A percentile compares a stretch with the other conserved stretches of the same genome.
Conservation (phyloP, 352 stramenopile species). For the Globisporangium cederbergense region DNA sequence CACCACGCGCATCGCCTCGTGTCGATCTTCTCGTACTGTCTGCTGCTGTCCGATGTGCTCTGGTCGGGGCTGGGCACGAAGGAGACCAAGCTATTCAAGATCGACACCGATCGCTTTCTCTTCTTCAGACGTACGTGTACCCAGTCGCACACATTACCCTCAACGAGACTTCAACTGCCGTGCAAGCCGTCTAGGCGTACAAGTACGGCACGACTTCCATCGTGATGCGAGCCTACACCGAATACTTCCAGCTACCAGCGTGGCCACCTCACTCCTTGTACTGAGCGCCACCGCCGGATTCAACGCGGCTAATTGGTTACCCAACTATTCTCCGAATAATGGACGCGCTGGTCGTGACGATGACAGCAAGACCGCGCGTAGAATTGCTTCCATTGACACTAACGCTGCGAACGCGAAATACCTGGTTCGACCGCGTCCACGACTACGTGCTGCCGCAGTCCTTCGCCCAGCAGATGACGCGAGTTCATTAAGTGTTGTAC, state of each 20-base stretch:
- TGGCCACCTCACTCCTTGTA: slow-evolving; percentile 21
- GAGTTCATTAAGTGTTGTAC: slow-evolving; percentile 17
- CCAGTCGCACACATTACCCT: background rate
- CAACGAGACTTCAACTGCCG: background rate
- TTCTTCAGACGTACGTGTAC: slow-evolving; percentile 7
- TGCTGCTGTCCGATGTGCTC: slow-evolving; percentile 23
- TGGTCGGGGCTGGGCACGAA: slow-evolving; percentile 5
- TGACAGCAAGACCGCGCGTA: background rate
- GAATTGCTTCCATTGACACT: background rate
- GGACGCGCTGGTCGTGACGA: slow-evolving; percentile 8
- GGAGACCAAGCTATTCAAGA: background rate
- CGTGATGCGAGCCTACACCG: slow-evolving; percentile 15
- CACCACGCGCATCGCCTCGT: slow-evolving; percentile 3
- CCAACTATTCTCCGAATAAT: slow-evolving; percentile 5
- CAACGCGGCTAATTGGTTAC: background rate
- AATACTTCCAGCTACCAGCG: slow-evolving; percentile 8
- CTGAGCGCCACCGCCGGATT: background rate
- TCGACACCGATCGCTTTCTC: background rate
- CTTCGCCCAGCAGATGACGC: slow-evolving; percentile 13
- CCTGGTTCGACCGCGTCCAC: slow-evolving; percentile 19
- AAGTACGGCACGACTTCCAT: slow-evolving; percentile 30
- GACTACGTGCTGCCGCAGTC: slow-evolving; percentile 21
- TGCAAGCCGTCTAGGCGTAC: slow-evolving; percentile 15
- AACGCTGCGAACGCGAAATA: slow-evolving; percentile 6
- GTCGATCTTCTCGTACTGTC: slow-evolving; percentile 20